Conservation (phyloP, 768 basidiomycete genomes). For the Dendrothele bispora region DNA sequence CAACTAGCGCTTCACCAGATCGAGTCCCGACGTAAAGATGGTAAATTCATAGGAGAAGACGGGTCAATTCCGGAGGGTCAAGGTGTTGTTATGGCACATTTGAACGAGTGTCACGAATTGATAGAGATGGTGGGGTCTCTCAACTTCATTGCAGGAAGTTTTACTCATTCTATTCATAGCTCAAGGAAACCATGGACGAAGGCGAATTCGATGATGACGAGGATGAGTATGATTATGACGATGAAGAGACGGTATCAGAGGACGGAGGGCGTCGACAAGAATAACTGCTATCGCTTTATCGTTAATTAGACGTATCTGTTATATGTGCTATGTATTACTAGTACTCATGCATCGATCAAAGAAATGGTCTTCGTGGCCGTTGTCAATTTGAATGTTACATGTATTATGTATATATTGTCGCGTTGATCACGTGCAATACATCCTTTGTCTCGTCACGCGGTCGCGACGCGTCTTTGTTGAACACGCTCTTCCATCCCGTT, state of each 20-base stretch:
- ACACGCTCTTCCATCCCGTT: no score
- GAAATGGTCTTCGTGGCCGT: no score
- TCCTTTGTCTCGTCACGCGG: no score
- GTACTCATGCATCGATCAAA: no score
- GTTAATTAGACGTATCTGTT: no score
- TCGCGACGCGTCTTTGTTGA: no score
- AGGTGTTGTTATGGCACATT: conserved; percentile 92
- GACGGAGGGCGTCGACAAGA: neutral
- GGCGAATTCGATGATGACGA: conserved; percentile 57
- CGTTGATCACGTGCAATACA: no score
- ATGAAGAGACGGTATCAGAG: conserved; percentile 6
- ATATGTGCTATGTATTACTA: no score
- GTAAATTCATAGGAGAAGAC: conserved; percentile 87
- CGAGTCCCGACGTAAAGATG: conserved; percentile 89
- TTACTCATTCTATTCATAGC: conserved; percentile 32
- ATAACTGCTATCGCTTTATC: neutral
- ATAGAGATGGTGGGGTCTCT: conserved; percentile 77
- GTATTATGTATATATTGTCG: no score
- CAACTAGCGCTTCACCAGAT: conserved; percentile 95
- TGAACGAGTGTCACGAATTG: conserved; percentile 95
- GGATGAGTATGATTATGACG: conserved; percentile 28
- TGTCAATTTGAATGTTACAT: no score
- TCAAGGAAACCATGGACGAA: conserved; percentile 84
- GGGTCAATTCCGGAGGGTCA: conserved; percentile 94
- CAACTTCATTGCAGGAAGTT: neutral